Percentiles rank a stretch among this genome's conserved stretches.
Conservation (phyloP, 768 basidiomycete genomes). For the Russula sp. region DNA sequence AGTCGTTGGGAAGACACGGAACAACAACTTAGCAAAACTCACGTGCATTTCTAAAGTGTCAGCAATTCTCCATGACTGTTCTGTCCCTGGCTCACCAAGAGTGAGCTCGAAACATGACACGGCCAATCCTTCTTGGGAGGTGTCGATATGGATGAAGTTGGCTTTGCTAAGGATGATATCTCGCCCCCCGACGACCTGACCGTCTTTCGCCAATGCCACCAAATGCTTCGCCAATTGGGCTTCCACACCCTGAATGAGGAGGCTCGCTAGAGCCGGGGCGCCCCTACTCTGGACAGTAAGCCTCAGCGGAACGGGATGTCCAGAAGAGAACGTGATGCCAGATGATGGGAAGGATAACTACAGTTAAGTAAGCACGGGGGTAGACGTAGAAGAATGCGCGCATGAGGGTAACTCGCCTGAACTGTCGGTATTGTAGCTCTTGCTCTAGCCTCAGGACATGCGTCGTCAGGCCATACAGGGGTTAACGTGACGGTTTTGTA, state of each 20-base stretch:
- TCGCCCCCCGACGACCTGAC: constrained; percentile 27
- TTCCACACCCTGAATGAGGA: constrained; percentile 33
- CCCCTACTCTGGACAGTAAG: constrained; percentile 34
- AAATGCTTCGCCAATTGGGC: constrained; percentile 36
- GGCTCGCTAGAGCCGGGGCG: constrained; percentile 35
- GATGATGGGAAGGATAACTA: constrained; percentile 38
- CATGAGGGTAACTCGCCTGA: constrained; percentile 27
- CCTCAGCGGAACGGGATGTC: constrained; percentile 37
- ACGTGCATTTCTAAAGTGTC: constrained; percentile 32
- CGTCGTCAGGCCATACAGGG: constrained; percentile 24
- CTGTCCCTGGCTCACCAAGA: constrained; percentile 35
- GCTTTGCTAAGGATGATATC: constrained; percentile 28
- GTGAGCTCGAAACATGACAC: constrained; percentile 33
- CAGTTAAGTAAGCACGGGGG: neutral
- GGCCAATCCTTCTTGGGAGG: constrained; percentile 34
- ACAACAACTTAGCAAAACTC: neutral
- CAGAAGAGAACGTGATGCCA: constrained; percentile 35
- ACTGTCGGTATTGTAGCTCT: constrained; percentile 23
- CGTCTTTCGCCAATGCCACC: constrained; percentile 29
- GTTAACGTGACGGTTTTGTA: constrained; percentile 30
- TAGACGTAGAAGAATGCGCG: neutral
- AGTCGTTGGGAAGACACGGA: neutral
- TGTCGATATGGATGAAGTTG: constrained; percentile 27
- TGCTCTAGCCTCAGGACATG: constrained; percentile 2
- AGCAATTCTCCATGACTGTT: constrained; percentile 35